Evolutionary conservation across 148 eudicot genomes (phyloP).

Genomic region (Suaeda aralocaspica): DNA sequence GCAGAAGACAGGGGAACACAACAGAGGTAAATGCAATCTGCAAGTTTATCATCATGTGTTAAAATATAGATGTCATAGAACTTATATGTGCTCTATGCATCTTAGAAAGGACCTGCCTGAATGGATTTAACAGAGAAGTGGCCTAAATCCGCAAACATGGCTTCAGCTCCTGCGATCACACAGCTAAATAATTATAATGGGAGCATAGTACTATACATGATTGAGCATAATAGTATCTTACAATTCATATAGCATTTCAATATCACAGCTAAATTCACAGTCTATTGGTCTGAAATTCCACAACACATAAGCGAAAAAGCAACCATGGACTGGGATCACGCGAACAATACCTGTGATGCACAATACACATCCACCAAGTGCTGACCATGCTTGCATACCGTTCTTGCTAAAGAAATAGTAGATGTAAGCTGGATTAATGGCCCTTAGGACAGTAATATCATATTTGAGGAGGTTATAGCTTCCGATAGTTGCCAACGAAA

Average conservation of each 20-base stretch:
- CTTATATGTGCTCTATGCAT: constrained; percentile 4
- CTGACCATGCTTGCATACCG: constrained; percentile 66
- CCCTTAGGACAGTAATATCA: constrained; percentile 63
- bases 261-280: not conserved
- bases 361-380: constrained; percentile 97
- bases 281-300: not conserved
- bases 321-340: not conserved
- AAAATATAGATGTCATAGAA: constrained; percentile 7
- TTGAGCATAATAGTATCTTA: not conserved
- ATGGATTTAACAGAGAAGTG: constrained; percentile 91
- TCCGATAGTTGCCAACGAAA: constrained; percentile 76
- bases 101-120: constrained; percentile 46
- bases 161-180: constrained; percentile 89
- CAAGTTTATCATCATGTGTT: constrained; percentile 11
- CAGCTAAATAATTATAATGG: not conserved
- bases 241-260: too few relatives aligned
- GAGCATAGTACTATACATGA: not conserved
- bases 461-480: constrained; percentile 61
- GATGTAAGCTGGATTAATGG: constrained; percentile 81
- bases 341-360: constrained; percentile 82
- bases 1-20: constrained; percentile 92
- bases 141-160: constrained; percentile 99
- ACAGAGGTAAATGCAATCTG: constrained; percentile 87
- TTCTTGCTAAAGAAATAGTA: constrained; percentile 79
- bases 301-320: not conserved